A percentile compares a stretch with the other conserved stretches of the same genome.
These are phyloP conservation scores for Aspergillus texensis DNA, from an alignment of 2,329 filamentous ascomycete species.

Conservation along the genomic window DNA sequence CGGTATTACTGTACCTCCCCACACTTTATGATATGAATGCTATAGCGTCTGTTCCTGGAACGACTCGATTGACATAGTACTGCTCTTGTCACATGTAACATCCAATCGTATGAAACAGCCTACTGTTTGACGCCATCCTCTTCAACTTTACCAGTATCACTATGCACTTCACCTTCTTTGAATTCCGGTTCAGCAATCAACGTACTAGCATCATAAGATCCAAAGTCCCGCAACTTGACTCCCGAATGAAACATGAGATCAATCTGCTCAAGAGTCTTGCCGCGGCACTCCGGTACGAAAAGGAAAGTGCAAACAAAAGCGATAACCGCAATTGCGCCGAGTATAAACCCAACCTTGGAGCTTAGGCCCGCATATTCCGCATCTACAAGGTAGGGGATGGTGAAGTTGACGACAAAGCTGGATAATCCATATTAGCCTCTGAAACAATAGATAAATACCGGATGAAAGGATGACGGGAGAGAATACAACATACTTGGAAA, in stretches of 20 bases:
- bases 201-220: background rate
- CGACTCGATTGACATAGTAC: background rate
- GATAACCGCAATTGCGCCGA: background rate
- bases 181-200: background rate
- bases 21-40: background rate
- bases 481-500: conserved; percentile 6
- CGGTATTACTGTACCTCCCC: background rate
- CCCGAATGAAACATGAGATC: conserved; percentile 2
- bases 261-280: conserved; percentile 16
- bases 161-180: background rate
- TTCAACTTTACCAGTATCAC: background rate
- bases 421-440: background rate
- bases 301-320: conserved; percentile 30
- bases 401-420: conserved; percentile 36
- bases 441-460: background rate
- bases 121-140: background rate
- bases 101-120: background rate
- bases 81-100: background rate
- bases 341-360: conserved; percentile 24
- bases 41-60: background rate
- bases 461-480: background rate
- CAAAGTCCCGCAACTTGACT: background rate
- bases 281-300: conserved; percentile 23
- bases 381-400: conserved; percentile 43
- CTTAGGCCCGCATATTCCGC: conserved; percentile 39